These are phyloP conservation scores for Zizania palustris DNA, from an alignment of 202 grass and related monocot species.

Conservation along the genomic window DNA sequence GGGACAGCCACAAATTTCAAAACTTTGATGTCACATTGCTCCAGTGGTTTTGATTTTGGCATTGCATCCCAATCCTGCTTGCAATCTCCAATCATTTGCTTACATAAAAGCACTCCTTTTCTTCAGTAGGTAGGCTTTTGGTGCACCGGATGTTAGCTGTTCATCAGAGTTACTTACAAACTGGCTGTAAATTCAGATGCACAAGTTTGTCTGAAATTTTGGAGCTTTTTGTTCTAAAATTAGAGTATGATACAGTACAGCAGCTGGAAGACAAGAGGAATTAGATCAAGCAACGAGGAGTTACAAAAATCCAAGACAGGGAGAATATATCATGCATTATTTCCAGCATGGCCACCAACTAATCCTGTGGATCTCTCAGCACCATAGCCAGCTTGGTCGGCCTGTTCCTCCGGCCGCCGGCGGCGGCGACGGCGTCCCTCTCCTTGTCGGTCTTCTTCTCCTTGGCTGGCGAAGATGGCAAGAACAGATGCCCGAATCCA, in stretches of 20 bases:
- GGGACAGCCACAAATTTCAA: constrained; percentile 40
- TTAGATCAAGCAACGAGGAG: background rate
- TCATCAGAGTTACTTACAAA: constrained; percentile 15
- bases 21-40: constrained; percentile 32
- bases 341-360: constrained; percentile 44
- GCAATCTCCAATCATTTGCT: background rate
- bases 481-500: constrained; percentile 55
- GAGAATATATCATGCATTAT: constrained; percentile 47
- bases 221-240: background rate
- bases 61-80: background rate
- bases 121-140: too few relatives aligned
- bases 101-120: background rate
- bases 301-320: constrained; percentile 19
- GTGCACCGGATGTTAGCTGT: constrained; percentile 1
- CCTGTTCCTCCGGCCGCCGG: constrained; percentile 40
- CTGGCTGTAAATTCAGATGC: constrained; percentile 2
- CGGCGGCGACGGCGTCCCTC: background rate
- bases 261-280: constrained; percentile 14
- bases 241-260: constrained; percentile 48
- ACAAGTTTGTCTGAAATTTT: constrained; percentile 1
- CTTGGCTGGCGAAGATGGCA: constrained; percentile 45
- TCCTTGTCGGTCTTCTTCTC: constrained; percentile 42
- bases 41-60: constrained; percentile 32
- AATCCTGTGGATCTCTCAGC: constrained; percentile 62
- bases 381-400: constrained; percentile 55